A percentile compares a stretch with the other conserved stretches of the same genome.
Conservation (phyloP, 805 yeast genomes). For the Wickerhamiella azyma region DNA sequence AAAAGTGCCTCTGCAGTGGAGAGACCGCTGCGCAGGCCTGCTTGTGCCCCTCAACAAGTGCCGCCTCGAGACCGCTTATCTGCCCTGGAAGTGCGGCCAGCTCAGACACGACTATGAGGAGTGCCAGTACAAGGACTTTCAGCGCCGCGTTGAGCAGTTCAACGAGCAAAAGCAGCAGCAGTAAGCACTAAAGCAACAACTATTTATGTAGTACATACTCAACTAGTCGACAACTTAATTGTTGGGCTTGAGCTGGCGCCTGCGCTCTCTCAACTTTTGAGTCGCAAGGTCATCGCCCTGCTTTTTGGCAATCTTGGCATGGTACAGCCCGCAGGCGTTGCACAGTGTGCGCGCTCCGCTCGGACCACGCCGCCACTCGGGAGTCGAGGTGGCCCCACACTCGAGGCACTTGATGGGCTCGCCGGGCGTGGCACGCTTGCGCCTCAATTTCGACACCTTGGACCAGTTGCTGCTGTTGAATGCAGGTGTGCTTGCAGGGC, state of each 20-base stretch:
- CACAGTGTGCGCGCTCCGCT: constrained; percentile 62
- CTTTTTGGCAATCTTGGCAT: constrained; percentile 49
- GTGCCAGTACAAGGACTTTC: constrained; percentile 70
- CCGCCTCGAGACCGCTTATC: constrained; percentile 39
- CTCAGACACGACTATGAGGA: constrained; percentile 77
- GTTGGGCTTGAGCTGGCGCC: not conserved
- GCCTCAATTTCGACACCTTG: constrained; percentile 8
- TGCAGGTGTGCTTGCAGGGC: constrained; percentile 2
- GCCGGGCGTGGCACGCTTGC: constrained; percentile 9
- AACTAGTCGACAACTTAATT: no score
- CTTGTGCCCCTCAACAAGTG: constrained; percentile 50
- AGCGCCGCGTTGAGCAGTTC: constrained; percentile 64
- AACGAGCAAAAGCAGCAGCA: constrained; percentile 37
- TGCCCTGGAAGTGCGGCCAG: constrained; percentile 62
- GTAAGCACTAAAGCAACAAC: not conserved
- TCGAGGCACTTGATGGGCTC: constrained; percentile 28
- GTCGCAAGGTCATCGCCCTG: constrained; percentile 32
- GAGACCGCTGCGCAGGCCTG: constrained; percentile 70
- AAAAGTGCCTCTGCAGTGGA: constrained; percentile 62
- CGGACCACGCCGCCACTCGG: constrained; percentile 80
- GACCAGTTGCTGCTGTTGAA: constrained; percentile 4
- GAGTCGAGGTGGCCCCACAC: constrained; percentile 48
- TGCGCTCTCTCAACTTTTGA: constrained; percentile 5
- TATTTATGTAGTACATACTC: not conserved
- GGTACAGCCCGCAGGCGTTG: constrained; percentile 72